phyloP scores from a whole-genome alignment of 108 stramenopile genomes.

The Cyclotella distinguenda region DNA sequence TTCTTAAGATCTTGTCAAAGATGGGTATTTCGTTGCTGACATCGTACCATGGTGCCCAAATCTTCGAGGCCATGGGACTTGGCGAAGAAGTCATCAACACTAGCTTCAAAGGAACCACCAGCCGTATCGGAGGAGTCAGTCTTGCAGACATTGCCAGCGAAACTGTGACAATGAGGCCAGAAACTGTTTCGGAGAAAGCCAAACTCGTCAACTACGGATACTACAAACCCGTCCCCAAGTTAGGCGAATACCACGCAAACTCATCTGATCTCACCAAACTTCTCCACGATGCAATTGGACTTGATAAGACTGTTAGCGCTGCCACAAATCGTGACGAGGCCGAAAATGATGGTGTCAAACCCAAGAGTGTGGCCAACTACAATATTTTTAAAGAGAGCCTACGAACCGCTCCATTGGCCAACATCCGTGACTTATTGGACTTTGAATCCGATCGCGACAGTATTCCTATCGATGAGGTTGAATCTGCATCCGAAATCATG shows the following conservation, averaged over 20 bases:
- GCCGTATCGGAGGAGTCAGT: conserved; percentile 79
- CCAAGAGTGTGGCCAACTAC: conserved; percentile 77
- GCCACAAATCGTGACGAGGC: conserved; percentile 74
- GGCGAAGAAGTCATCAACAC: conserved; percentile 83
- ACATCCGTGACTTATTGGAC: conserved; percentile 90
- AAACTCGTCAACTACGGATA: conserved; percentile 88
- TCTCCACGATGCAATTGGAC: conserved; percentile 87
- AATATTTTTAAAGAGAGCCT: conserved; percentile 88
- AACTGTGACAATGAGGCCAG: conserved; percentile 86
- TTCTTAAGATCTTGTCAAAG: conserved; percentile 94
- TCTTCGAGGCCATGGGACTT: conserved; percentile 95
- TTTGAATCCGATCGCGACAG: conserved; percentile 84
- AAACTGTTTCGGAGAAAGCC: conserved; percentile 62
- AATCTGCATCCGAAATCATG: conserved; percentile 87
- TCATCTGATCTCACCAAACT: conserved; percentile 91
- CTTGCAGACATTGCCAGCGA: conserved; percentile 81
- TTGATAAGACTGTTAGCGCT: conserved; percentile 83
- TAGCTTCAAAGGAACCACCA: conserved; percentile 95
- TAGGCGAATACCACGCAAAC: conserved; percentile 96
- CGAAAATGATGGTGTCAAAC: conserved; percentile 79
- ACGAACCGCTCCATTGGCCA: conserved; percentile 78
- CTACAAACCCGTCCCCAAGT: conserved; percentile 86
- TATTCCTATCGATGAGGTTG: conserved; percentile 84
- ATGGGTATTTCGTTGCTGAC: conserved; percentile 95
- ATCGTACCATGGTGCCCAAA: conserved; percentile 93